phyloP scores from a whole-genome alignment of 2,329 filamentous ascomycete species.

The Gremmenia infestans region DNA sequence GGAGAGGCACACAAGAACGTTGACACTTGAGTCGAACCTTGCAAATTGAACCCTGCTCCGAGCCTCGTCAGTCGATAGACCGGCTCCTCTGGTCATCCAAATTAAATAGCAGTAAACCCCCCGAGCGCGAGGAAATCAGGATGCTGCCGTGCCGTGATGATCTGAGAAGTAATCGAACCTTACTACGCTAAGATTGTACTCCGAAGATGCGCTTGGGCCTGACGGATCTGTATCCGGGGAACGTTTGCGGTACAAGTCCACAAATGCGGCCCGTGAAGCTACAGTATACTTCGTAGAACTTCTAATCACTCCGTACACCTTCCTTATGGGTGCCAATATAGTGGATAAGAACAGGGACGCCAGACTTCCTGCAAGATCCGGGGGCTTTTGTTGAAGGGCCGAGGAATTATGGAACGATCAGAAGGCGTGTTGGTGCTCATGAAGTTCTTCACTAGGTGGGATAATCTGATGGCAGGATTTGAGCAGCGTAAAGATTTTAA shows the following conservation, averaged over 20 bases:
- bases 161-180: constrained; percentile 9
- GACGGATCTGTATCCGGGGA: not conserved
- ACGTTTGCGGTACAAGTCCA: not conserved
- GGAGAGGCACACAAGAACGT: constrained; percentile 5
- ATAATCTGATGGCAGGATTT: constrained; percentile 13
- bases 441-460: constrained; percentile 3
- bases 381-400: not conserved
- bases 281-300: not conserved
- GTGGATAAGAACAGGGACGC: not conserved
- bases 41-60: constrained; percentile 6
- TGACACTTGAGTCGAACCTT: constrained; percentile 1
- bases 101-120: not conserved
- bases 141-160: constrained; percentile 6
- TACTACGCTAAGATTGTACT: constrained; percentile 2
- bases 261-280: not conserved
- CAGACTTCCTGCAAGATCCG: not conserved
- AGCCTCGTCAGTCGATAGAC: not conserved
- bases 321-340: not conserved
- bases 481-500: constrained; percentile 1
- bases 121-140: not conserved
- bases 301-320: not conserved
- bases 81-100: not conserved
- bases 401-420: not conserved
- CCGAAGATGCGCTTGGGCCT: not conserved
- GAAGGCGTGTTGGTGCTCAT: not conserved